phyloP scores from a whole-genome alignment of 352 stramenopile species.

The Globisporangium rhizosaccharum region DNA sequence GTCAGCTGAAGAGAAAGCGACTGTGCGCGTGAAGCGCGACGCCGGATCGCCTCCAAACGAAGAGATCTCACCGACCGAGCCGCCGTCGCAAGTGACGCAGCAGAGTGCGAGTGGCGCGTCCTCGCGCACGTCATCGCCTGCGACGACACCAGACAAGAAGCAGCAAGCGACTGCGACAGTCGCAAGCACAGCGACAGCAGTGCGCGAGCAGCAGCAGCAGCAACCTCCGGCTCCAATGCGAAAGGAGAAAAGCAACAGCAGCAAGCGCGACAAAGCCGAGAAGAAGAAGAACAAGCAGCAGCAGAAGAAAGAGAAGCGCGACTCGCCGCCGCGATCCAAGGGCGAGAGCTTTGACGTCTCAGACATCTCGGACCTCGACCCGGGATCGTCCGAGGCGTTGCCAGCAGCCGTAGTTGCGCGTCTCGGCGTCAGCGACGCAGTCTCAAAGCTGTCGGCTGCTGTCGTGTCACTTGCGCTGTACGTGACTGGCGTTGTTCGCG shows the following conservation, averaged over 20 bases:
- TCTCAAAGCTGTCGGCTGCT: neutral
- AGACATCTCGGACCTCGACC: slow-evolving; percentile 16
- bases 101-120: neutral
- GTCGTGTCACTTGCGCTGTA: neutral
- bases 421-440: neutral
- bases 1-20: neutral
- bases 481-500: neutral
- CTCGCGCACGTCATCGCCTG: neutral
- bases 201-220: neutral
- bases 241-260: slow-evolving; percentile 34
- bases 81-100: neutral
- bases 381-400: slow-evolving; percentile 1
- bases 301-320: slow-evolving; percentile 60
- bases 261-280: slow-evolving; percentile 20
- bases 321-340: slow-evolving; percentile 30
- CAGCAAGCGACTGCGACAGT: neutral
- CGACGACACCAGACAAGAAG: neutral
- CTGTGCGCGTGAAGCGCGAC: neutral
- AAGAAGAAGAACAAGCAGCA: slow-evolving; percentile 33
- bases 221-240: slow-evolving; percentile 8
- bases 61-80: slow-evolving; percentile 14
- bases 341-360: slow-evolving; percentile 27
- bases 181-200: neutral
- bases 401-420: neutral
- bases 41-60: slow-evolving; percentile 5